Evolutionary conservation across 2,329 filamentous ascomycete genomes (phyloP).

Genomic region (Aspergillus proliferans): DNA sequence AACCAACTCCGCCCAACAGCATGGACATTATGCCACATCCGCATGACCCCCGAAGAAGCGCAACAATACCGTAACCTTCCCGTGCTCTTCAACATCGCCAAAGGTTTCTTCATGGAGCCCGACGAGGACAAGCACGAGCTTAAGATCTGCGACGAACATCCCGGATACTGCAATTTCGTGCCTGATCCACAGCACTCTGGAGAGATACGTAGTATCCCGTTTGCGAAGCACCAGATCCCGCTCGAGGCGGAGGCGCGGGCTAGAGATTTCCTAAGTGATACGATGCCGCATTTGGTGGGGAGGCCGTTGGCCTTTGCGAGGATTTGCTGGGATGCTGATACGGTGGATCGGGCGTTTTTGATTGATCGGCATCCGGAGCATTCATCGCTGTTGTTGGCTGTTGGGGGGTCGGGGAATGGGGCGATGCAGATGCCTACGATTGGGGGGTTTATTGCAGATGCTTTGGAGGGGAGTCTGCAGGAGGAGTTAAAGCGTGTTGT

Average conservation of each 20-base stretch:
- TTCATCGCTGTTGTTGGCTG: conserved; percentile 41
- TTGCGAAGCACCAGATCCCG: conserved; percentile 41
- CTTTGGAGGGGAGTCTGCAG: conserved; percentile 42
- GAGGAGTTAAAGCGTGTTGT: conserved; percentile 38
- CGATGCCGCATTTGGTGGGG: conserved; percentile 48
- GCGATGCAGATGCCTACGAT: conserved; percentile 50
- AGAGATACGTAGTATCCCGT: conserved; percentile 32
- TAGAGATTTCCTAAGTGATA: conserved; percentile 45
- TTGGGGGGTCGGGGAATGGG: conserved; percentile 49
- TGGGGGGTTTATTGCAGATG: conserved; percentile 46
- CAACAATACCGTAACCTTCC: conserved; percentile 44
- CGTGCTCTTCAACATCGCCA: conserved; percentile 44
- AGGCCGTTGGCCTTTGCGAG: conserved; percentile 46
- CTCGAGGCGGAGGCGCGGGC: conserved; percentile 42
- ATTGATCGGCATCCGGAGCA: conserved; percentile 46
- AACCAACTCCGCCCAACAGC: conserved; percentile 50
- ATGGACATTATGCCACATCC: conserved; percentile 50
- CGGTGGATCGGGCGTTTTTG: conserved; percentile 48
- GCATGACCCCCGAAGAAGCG: conserved; percentile 42
- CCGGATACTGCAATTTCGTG: conserved; percentile 49
- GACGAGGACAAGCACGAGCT: conserved; percentile 35
- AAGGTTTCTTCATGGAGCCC: conserved; percentile 47
- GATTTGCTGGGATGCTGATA: conserved; percentile 55
- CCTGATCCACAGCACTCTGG: conserved; percentile 16
- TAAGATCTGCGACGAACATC: conserved; percentile 48